Percentiles rank a stretch among this genome's conserved stretches.
Evolutionary conservation across 1,139 yeast genomes (phyloP).

Genomic region (Suhomyces coccinellae): DNA sequence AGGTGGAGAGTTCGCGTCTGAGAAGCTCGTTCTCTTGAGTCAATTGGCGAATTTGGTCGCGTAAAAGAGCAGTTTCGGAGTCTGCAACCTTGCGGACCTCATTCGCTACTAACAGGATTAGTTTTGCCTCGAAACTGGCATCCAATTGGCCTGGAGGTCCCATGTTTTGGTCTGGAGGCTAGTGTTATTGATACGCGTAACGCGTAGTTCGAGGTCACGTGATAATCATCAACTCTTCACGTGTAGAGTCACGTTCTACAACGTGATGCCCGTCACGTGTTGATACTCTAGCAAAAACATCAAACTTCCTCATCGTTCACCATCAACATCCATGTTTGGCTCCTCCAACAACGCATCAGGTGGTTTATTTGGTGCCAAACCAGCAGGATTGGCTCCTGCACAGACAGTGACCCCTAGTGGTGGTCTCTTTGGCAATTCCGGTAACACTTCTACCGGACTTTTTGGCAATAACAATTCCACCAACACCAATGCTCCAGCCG

Average conservation of each 20-base stretch:
- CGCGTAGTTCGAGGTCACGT: not conserved
- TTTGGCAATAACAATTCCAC: constrained; percentile 11
- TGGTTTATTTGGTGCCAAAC: constrained; percentile 33
- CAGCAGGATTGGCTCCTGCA: constrained; percentile 18
- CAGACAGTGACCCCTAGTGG: constrained; percentile 23
- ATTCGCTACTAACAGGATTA: not conserved
- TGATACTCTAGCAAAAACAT: constrained; percentile 6
- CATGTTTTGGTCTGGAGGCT: not conserved
- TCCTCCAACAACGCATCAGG: constrained; percentile 17
- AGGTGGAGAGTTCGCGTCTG: not conserved
- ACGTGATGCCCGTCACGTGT: constrained; percentile 1
- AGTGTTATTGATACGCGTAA: not conserved
- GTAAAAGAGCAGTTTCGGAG: not conserved
- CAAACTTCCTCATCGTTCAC: not conserved
- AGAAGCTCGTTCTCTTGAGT: constrained; percentile 1
- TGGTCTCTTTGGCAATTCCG: constrained; percentile 25
- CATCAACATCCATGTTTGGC: constrained; percentile 11
- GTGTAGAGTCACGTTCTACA: not conserved
- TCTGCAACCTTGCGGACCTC: constrained; percentile 4
- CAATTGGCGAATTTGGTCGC: constrained; percentile 1
- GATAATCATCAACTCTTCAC: not conserved
- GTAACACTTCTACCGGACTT: constrained; percentile 13
- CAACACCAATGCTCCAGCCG: constrained; percentile 3
- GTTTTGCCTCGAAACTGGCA: constrained; percentile 1
- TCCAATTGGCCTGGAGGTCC: not conserved